Percentiles rank a stretch among this genome's conserved stretches.
These are phyloP conservation scores for Glomus cerebriforme DNA, from an alignment of 192 early-diverging fungal species.

Conservation along the genomic window DNA sequence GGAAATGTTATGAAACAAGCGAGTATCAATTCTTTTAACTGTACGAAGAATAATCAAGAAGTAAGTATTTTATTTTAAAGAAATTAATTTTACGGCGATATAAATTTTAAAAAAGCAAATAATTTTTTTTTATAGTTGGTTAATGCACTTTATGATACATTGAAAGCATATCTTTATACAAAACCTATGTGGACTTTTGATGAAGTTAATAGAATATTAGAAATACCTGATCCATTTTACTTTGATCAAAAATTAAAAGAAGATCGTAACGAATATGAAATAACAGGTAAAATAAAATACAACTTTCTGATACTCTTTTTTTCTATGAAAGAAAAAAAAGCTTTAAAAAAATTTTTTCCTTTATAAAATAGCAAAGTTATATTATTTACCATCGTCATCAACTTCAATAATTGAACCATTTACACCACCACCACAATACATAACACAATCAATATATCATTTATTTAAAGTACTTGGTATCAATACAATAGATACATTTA, in stretches of 20 bases:
- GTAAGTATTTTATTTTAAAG: background rate
- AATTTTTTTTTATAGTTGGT: background rate
- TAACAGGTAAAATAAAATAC: background rate
- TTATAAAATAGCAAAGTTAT: conserved; percentile 5
- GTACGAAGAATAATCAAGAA: background rate
- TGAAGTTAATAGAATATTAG: background rate
- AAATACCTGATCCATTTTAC: background rate
- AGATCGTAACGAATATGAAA: background rate
- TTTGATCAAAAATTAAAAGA: background rate
- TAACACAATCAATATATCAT: background rate
- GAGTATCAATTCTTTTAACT: background rate
- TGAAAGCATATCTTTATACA: background rate
- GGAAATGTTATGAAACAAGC: background rate
- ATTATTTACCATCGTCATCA: background rate
- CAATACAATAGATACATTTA: background rate
- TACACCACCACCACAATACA: background rate
- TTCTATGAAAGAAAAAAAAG: background rate
- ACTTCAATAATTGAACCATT: background rate
- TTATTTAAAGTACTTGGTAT: conserved; percentile 1
- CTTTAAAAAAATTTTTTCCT: background rate
- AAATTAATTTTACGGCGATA: background rate
- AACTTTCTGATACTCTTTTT: background rate
- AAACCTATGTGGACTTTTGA: background rate
- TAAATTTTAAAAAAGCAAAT: background rate
- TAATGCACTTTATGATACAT: background rate